Conservation (phyloP, 495 filamentous ascomycete genomes). For the Penicillium chermesinum region DNA sequence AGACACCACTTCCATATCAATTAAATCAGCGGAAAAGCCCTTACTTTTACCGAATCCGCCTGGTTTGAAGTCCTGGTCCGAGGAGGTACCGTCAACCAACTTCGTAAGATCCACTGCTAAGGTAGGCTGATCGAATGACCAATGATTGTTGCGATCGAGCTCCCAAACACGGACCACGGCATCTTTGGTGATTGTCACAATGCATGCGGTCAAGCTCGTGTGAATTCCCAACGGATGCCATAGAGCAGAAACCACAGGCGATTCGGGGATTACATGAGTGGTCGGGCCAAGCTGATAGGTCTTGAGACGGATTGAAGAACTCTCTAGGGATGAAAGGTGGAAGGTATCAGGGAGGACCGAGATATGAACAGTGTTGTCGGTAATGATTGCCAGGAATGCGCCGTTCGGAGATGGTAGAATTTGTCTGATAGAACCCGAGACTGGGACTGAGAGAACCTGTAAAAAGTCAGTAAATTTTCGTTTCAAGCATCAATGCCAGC, state of each 20-base stretch:
- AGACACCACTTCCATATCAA: slow-evolving; percentile 84
- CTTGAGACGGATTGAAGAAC: slow-evolving; percentile 64
- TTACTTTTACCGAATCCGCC: slow-evolving; percentile 65
- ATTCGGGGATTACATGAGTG: slow-evolving; percentile 76
- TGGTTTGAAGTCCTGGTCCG: slow-evolving; percentile 70
- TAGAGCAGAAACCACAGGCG: slow-evolving; percentile 67
- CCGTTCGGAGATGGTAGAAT: slow-evolving; percentile 75
- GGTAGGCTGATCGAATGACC: slow-evolving; percentile 77
- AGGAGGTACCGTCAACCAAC: slow-evolving; percentile 68
- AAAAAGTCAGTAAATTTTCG: slow-evolving; percentile 9
- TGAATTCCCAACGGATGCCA: slow-evolving; percentile 84
- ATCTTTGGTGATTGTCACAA: slow-evolving; percentile 82
- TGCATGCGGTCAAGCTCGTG: slow-evolving; percentile 49
- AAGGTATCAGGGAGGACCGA: slow-evolving; percentile 70
- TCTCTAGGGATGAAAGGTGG: slow-evolving; percentile 61
- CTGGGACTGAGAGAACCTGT: slow-evolving; percentile 64
- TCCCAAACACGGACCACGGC: slow-evolving; percentile 87
- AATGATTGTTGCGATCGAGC: slow-evolving; percentile 68
- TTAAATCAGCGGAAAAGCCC: slow-evolving; percentile 74
- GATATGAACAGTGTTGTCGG: slow-evolving; percentile 78
- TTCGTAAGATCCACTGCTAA: slow-evolving; percentile 78
- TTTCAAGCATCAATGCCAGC: neutral
- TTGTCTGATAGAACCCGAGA: slow-evolving; percentile 72
- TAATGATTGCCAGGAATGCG: slow-evolving; percentile 74
- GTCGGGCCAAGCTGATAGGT: slow-evolving; percentile 82